Evolutionary conservation across 371 early-diverging fungal species (phyloP).

Genomic region (Rhizomucor pusillus): DNA sequence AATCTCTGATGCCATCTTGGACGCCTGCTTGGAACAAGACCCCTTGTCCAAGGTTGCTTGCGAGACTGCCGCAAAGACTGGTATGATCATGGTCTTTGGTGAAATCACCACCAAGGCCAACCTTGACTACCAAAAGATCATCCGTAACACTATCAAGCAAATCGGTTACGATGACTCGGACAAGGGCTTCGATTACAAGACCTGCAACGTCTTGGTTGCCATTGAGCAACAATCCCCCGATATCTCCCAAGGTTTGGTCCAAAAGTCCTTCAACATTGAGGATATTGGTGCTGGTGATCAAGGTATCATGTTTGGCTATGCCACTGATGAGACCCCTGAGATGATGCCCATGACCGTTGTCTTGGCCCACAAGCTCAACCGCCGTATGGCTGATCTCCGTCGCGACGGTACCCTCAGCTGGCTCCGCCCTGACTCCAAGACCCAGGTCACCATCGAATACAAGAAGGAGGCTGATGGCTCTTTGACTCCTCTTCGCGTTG

Average conservation of each 20-base stretch:
- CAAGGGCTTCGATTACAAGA: constrained; percentile 99
- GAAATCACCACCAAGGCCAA: constrained; percentile 98
- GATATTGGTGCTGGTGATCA: constrained; percentile 99
- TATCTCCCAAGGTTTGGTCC: constrained; percentile 95
- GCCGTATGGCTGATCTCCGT: constrained; percentile 93
- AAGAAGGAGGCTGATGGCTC: constrained; percentile 85
- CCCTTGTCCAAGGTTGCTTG: constrained; percentile 98
- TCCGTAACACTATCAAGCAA: constrained; percentile 95
- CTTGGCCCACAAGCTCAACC: constrained; percentile 97
- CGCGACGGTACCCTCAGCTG: constrained; percentile 88
- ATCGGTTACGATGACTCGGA: constrained; percentile 97
- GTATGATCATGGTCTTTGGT: constrained; percentile 99
- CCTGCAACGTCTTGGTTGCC: constrained; percentile 97
- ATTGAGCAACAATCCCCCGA: constrained; percentile 99
- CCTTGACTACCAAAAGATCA: constrained; percentile 98
- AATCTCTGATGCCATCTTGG: constrained; percentile 97
- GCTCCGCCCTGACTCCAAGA: constrained; percentile 99
- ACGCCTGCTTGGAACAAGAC: constrained; percentile 96
- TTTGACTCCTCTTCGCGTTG: constrained; percentile 93
- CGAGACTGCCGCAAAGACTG: constrained; percentile 99
- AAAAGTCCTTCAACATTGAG: constrained; percentile 87
- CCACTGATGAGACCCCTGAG: constrained; percentile 99
- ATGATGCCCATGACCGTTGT: constrained; percentile 97
- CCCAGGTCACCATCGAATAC: constrained; percentile 99
- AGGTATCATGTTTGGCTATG: constrained; percentile 97